These are phyloP conservation scores for Boletus mariae DNA, from an alignment of 1,284 basidiomycete species.

Conservation along the genomic window DNA sequence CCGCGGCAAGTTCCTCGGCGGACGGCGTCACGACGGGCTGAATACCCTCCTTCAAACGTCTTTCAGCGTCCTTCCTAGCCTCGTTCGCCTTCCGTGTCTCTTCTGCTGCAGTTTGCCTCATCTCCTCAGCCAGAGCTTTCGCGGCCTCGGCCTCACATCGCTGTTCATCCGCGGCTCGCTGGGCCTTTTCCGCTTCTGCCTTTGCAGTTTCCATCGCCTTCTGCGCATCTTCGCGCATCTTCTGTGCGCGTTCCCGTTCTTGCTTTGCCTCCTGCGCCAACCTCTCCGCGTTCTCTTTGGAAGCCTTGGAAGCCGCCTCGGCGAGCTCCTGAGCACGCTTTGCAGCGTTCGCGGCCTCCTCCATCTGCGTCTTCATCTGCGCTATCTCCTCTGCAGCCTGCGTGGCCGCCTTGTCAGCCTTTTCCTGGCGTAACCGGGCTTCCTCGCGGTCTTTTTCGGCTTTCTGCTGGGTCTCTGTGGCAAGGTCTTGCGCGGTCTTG, in stretches of 20 bases:
- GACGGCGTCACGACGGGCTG: conserved; percentile 15
- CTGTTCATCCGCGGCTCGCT: conserved; percentile 14
- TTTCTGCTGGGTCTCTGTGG: not conserved
- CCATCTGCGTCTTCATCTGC: conserved; percentile 10
- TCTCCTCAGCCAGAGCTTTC: conserved; percentile 12
- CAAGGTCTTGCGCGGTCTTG: not conserved
- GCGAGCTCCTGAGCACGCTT: conserved; percentile 2
- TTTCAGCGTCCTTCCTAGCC: conserved; percentile 15
- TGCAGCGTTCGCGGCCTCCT: not conserved
- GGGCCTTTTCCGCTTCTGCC: conserved; percentile 15
- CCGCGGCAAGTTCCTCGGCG: conserved; percentile 4
- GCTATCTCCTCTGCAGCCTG: conserved; percentile 1
- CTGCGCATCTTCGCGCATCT: conserved; percentile 16
- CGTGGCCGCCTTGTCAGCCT: conserved; percentile 12
- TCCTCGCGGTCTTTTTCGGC: conserved; percentile 7
- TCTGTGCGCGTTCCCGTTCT: conserved; percentile 12
- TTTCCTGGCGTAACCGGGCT: conserved; percentile 9
- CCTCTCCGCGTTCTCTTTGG: conserved; percentile 14
- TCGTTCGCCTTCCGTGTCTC: conserved; percentile 6
- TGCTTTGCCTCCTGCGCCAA: conserved; percentile 10
- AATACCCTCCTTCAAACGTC: conserved; percentile 16
- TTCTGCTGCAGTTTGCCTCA: conserved; percentile 12
- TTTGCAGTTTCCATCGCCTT: conserved; percentile 7
- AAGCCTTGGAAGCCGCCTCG: conserved; percentile 6
- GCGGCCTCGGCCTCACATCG: conserved; percentile 10